Evolutionary conservation across 2,329 filamentous ascomycete species (phyloP).

Genomic region (Scedosporium apiospermum): DNA sequence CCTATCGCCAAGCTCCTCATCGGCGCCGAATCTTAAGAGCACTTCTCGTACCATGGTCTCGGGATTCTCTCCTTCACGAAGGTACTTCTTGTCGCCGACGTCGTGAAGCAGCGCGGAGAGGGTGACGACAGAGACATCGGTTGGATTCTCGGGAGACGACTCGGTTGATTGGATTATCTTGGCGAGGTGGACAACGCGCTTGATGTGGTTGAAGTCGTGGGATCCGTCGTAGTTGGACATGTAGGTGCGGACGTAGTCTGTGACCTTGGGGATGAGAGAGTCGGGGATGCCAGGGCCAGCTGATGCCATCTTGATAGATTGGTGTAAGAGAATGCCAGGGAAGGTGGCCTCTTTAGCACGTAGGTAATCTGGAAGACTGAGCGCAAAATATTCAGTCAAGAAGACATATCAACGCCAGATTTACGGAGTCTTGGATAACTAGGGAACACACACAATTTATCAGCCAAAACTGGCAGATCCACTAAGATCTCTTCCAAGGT

Average conservation of each 20-base stretch:
- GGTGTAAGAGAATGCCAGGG: not conserved
- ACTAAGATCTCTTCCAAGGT: too few species aligned
- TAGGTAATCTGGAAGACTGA: not conserved
- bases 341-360: not conserved
- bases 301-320: not conserved
- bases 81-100: conserved; percentile 79
- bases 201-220: conserved; percentile 80
- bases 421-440: not conserved
- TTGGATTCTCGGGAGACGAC: conserved; percentile 14
- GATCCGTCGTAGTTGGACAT: conserved; percentile 76
- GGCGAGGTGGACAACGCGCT: conserved; percentile 67
- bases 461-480: too few species aligned
- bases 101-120: conserved; percentile 77
- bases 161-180: conserved; percentile 51
- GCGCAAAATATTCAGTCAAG: not conserved
- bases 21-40: conserved; percentile 47
- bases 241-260: conserved; percentile 56
- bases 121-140: conserved; percentile 48
- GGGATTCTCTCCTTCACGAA: conserved; percentile 44
- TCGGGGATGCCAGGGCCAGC: conserved; percentile 11
- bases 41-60: conserved; percentile 45
- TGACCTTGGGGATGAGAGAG: conserved; percentile 45
- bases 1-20: conserved; percentile 46
- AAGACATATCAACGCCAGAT: not conserved
- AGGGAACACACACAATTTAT: too few species aligned